Evolutionary conservation across 345 rosid genomes (phyloP), one percentile per base, ranked within the genome.

Genomic region (Capsella bursapastoris): DNA sequence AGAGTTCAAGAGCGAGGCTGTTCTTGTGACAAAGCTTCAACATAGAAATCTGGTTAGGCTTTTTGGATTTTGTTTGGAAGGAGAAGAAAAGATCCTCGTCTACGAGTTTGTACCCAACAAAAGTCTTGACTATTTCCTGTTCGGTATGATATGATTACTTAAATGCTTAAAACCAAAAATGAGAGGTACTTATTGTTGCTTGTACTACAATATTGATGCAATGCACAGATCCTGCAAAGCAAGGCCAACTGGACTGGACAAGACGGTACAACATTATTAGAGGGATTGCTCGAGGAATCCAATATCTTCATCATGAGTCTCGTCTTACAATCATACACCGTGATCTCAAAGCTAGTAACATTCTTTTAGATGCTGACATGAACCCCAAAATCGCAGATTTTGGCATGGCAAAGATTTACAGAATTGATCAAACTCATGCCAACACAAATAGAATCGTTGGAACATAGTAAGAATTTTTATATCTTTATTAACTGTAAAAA

Each of bases 351-450:
- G 56, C 56, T 6, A 29, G 44, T 18, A 65, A 65, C 57, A 65
- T 65, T 65, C 70, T 48, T 0, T 38, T 67, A 52, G 71, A 67
- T 52, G 61, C 15, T 1, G 28, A 67, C 1, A 75, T 85, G 89
- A 85, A 81, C 32, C 81, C 87, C 2, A 86, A 85, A 63, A 85
- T 85, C 3, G 81, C 89, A 10, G 91, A 88, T 73, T 88, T 88
- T 59, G 88, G 91, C 5, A 74, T 75, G 79, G 86, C 88, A 1
- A 84, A 77, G 67, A 84, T 86, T 14, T 80, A 82, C 0, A 64
- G 81, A 8, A 70, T 64, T 3, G 71, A 82, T 43, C 74, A 74
- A 53, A 47, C 57, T 57, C 68, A 64, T 48, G 79, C 60, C 47
- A 82, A 57, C 14, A 86, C 93, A 1, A 60, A 51, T 10, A 71